Evolutionary conservation across 768 basidiomycete genomes (phyloP).

Genomic region (Leucocoprinus leucothites): DNA sequence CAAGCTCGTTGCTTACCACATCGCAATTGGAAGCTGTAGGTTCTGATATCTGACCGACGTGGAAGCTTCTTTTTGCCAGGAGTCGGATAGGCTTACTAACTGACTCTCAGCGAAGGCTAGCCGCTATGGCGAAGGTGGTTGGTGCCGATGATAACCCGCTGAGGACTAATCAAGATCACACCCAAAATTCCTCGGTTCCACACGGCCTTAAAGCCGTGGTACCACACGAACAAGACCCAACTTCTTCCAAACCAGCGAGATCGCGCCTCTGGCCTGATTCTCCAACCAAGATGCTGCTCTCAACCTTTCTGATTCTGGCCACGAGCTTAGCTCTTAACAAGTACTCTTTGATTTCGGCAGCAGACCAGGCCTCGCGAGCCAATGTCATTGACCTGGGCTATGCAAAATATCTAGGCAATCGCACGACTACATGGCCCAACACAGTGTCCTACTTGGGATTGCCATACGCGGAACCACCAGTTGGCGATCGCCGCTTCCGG

Average conservation of each 20-base stretch:
- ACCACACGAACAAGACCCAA: not conserved
- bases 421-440: constrained; percentile 37
- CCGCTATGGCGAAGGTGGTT: too few relatives aligned
- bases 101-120: too few relatives aligned
- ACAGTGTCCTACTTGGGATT: constrained; percentile 57
- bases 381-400: constrained; percentile 55
- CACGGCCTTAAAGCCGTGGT: not conserved
- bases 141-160: too few relatives aligned
- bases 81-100: too few relatives aligned
- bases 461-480: constrained; percentile 57
- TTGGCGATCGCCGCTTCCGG: constrained; percentile 50
- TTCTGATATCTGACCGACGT: too few relatives aligned
- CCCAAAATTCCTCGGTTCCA: too few relatives aligned
- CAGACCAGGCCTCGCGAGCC: too few relatives aligned
- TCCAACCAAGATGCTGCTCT: not conserved
- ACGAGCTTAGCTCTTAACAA: not conserved
- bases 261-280: not conserved
- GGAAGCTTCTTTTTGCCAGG: too few relatives aligned
- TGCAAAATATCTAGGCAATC: constrained; percentile 53
- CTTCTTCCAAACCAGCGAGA: not conserved
- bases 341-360: not conserved
- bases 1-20: too few relatives aligned
- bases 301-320: constrained; percentile 2
- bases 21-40: too few relatives aligned
- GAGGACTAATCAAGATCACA: too few relatives aligned